These are phyloP conservation scores for Pueraria montana DNA, from an alignment of 306 rosid species.

Conservation along the genomic window DNA sequence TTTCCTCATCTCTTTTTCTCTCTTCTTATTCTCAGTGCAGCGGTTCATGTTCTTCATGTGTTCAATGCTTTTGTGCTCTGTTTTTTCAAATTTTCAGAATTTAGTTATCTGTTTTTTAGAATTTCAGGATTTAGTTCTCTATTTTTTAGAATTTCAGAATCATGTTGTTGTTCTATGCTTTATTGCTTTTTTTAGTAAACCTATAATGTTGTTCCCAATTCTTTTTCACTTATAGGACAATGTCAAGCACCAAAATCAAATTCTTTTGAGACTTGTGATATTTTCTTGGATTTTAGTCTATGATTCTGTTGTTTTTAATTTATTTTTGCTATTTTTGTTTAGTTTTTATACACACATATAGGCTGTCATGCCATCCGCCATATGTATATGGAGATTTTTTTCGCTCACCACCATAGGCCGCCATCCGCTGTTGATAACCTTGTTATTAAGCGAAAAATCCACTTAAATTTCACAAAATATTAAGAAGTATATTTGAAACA, in stretches of 20 bases:
- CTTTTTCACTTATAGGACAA: background rate
- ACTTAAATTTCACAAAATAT: background rate
- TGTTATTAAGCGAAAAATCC: background rate
- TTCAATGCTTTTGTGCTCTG: background rate
- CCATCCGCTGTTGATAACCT: background rate
- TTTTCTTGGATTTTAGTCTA: too few species aligned
- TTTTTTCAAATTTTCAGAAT: background rate
- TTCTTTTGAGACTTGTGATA: background rate
- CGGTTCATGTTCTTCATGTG: background rate
- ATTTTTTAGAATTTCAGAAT: background rate
- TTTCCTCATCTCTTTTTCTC: background rate
- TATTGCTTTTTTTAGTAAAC: background rate
- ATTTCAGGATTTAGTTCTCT: background rate
- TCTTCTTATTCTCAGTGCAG: background rate
- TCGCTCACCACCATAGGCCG: too few species aligned
- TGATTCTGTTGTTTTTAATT: too few species aligned
- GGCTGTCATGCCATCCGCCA: background rate
- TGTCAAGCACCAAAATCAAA: background rate
- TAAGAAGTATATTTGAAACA: background rate
- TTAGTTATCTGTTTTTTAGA: background rate
- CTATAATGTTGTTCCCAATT: background rate
- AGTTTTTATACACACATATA: too few species aligned
- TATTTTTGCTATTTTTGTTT: too few species aligned
- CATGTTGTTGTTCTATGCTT: background rate
- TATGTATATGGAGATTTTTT: background rate